phyloP scores from a whole-genome alignment of 2,329 filamentous ascomycete genomes.

The Aschersonia sp. region DNA sequence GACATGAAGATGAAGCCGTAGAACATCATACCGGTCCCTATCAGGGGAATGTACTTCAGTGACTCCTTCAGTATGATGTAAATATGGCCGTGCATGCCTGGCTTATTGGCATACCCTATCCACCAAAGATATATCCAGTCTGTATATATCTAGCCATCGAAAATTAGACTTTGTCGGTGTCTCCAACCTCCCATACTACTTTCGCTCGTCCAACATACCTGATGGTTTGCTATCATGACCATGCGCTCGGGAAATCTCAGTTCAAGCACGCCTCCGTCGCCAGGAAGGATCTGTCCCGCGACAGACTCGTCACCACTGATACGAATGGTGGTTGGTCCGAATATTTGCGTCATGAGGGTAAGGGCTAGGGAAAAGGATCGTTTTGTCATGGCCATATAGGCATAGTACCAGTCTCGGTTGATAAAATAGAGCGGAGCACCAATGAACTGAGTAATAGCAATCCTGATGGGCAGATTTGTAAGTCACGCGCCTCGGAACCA shows the following conservation, averaged over 20 bases:
- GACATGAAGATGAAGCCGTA: conserved; percentile 86
- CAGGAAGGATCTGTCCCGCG: conserved; percentile 55
- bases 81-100: conserved; percentile 68
- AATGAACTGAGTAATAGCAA: conserved; percentile 58
- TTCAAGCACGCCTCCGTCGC: conserved; percentile 56
- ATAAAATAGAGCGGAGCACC: conserved; percentile 63
- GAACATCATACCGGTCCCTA: conserved; percentile 72
- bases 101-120: conserved; percentile 67
- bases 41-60: conserved; percentile 63
- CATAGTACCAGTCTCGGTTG: conserved; percentile 65
- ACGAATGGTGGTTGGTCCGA: conserved; percentile 69
- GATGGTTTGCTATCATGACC: conserved; percentile 77
- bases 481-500: background rate
- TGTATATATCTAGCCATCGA: conserved; percentile 50
- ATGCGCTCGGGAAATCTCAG: conserved; percentile 71
- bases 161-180: too few species aligned
- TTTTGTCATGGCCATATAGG: conserved; percentile 79
- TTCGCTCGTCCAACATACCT: conserved; percentile 28
- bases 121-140: conserved; percentile 93
- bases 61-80: conserved; percentile 89
- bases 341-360: conserved; percentile 72
- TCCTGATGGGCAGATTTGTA: conserved; percentile 24
- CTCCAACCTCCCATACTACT: conserved; percentile 7
- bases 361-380: conserved; percentile 66
- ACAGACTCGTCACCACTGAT: conserved; percentile 76